phyloP scores from a whole-genome alignment of 768 basidiomycete genomes.

The Psilocybe cubensis region DNA sequence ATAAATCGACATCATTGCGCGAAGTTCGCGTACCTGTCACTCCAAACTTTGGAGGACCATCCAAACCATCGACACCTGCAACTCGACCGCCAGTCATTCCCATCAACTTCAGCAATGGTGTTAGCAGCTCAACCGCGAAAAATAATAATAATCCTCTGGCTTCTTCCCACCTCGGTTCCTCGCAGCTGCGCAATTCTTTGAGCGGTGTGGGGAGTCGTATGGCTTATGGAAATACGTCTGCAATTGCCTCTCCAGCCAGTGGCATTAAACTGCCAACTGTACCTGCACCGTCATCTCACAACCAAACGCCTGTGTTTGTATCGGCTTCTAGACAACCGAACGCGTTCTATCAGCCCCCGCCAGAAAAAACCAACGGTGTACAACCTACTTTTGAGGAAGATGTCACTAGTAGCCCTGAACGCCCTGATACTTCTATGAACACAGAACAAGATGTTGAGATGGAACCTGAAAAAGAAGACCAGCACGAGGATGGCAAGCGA shows the following conservation, averaged over 20 bases:
- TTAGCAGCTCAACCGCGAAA: slow-evolving; percentile 27
- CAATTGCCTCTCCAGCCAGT: slow-evolving; percentile 31
- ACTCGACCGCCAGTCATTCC: slow-evolving; percentile 24
- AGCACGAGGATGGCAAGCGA: slow-evolving; percentile 21
- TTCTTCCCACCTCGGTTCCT: slow-evolving; percentile 20
- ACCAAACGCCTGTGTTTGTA: slow-evolving; percentile 38
- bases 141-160: slow-evolving; percentile 34
- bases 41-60: slow-evolving; percentile 38
- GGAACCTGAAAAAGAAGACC: slow-evolving; percentile 21
- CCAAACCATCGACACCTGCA: slow-evolving; percentile 18
- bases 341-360: slow-evolving; percentile 68
- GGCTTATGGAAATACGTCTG: slow-evolving; percentile 19
- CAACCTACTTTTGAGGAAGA: slow-evolving; percentile 34
- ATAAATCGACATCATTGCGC: slow-evolving; percentile 28
- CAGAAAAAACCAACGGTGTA: slow-evolving; percentile 32
- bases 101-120: slow-evolving; percentile 18
- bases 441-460: slow-evolving; percentile 25
- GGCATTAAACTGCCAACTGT: slow-evolving; percentile 29
- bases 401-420: slow-evolving; percentile 21
- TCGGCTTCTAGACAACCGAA: slow-evolving; percentile 60
- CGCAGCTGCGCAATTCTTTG: slow-evolving; percentile 24
- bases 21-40: slow-evolving; percentile 30
- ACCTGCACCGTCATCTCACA: slow-evolving; percentile 20
- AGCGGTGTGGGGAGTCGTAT: slow-evolving; percentile 31
- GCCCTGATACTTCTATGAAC: slow-evolving; percentile 3